phyloP scores from a whole-genome alignment of 176 grass and related monocot genomes.

The Eleusine indica region DNA sequence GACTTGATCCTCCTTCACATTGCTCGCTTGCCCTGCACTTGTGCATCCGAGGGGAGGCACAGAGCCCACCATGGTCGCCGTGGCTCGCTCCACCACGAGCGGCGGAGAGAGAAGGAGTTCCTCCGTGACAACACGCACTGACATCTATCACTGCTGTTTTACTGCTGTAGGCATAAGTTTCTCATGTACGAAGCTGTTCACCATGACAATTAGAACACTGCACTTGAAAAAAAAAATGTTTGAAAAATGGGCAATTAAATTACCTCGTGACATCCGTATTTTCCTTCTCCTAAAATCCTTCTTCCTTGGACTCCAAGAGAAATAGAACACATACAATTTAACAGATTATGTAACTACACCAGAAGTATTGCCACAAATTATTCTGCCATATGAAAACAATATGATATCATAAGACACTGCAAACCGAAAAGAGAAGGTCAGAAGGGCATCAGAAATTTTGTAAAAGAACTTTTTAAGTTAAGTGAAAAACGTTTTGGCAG shows the following conservation, averaged over 20 bases:
- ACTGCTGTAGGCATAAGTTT: background rate
- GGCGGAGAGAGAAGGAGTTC: too few relatives aligned
- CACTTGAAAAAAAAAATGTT: background rate
- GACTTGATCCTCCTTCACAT: too few relatives aligned
- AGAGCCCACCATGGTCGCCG: too few relatives aligned
- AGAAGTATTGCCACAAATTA: background rate
- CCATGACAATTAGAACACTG: background rate
- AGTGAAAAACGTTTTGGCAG: background rate
- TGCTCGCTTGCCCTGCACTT: too few relatives aligned
- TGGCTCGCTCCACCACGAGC: too few relatives aligned
- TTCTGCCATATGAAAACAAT: background rate
- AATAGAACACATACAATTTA: slow-evolving; percentile 35
- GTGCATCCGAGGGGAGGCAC: too few relatives aligned
- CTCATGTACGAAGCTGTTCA: background rate
- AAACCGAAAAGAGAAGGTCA: slow-evolving; percentile 28
- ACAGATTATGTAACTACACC: background rate
- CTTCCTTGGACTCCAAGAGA: slow-evolving; percentile 93
- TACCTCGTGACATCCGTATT: slow-evolving; percentile 74
- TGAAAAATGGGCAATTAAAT: background rate
- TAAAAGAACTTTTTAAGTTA: background rate
- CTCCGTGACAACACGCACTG: too few relatives aligned
- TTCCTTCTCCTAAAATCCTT: slow-evolving; percentile 65
- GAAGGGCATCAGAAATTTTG: slow-evolving; percentile 2
- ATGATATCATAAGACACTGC: background rate
- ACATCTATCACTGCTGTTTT: background rate